Conservation (phyloP, 2,329 filamentous ascomycete genomes). For the Stagonosporopsis chrysanthemi region DNA sequence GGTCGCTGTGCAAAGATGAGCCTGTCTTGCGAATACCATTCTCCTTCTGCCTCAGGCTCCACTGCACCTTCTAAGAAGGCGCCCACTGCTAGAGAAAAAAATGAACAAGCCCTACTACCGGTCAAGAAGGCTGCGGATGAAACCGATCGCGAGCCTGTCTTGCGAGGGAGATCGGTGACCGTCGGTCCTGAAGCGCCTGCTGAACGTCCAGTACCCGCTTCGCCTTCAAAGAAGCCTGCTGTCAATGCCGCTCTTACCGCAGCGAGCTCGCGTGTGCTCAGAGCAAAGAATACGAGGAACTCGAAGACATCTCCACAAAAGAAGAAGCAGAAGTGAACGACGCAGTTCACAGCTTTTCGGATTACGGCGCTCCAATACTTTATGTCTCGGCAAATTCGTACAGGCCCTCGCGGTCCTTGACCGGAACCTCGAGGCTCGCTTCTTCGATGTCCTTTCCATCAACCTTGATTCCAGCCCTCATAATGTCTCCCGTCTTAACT, state of each 20-base stretch:
- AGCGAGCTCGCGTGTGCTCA: conserved; percentile 8
- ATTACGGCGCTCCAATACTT: background rate
- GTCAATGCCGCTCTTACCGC: conserved; percentile 5
- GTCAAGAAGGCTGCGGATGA: background rate
- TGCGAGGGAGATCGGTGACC: conserved; percentile 8
- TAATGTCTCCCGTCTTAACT: conserved; percentile 84
- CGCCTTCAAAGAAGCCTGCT: conserved; percentile 3
- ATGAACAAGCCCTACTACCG: background rate
- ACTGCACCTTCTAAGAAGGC: too few relatives aligned
- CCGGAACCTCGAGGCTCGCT: conserved; percentile 81
- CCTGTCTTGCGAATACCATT: conserved; percentile 5
- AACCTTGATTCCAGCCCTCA: conserved; percentile 83
- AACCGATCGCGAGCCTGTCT: background rate
- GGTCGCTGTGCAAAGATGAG: conserved; percentile 69
- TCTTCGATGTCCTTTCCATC: conserved; percentile 84
- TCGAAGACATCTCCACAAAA: background rate
- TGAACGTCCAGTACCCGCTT: background rate
- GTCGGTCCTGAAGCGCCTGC: conserved; percentile 1
- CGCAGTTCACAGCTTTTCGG: background rate
- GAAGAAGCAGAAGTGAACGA: background rate
- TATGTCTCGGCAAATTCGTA: conserved; percentile 73
- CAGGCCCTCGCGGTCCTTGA: conserved; percentile 78
- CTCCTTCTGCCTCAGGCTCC: background rate
- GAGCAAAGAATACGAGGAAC: background rate
- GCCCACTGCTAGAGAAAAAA: background rate